A percentile compares a stretch with the other conserved stretches of the same genome.
Evolutionary conservation across 768 basidiomycete genomes (phyloP).

Genomic region (Macrocybe gigantea): DNA sequence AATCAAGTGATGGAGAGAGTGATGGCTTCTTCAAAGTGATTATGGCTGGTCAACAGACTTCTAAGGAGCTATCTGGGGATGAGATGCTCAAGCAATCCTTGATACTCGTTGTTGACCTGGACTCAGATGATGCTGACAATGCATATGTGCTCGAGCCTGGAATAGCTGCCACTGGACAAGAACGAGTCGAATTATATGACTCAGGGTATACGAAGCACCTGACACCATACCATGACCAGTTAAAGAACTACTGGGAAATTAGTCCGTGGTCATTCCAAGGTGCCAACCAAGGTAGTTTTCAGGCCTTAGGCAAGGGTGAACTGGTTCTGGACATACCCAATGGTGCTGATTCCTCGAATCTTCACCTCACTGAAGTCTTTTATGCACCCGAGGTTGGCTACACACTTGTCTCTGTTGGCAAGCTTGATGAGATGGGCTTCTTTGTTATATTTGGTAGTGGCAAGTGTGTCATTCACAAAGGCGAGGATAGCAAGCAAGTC

Average conservation of each 20-base stretch:
- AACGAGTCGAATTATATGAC: constrained; percentile 17
- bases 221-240: constrained; percentile 18
- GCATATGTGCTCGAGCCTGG: too few relatives aligned
- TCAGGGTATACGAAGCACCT: constrained; percentile 27
- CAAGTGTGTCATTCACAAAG: constrained; percentile 6
- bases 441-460: neutral
- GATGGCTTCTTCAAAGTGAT: too few relatives aligned
- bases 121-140: too few relatives aligned
- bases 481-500: constrained; percentile 5
- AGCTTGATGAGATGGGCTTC: neutral
- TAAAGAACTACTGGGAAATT: constrained; percentile 16
- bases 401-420: neutral
- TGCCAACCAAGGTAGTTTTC: constrained; percentile 27
- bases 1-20: too few relatives aligned
- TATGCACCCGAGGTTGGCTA: constrained; percentile 10
- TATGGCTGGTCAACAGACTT: too few relatives aligned
- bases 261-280: constrained; percentile 18
- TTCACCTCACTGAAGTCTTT: constrained; percentile 25
- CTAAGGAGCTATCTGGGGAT: too few relatives aligned
- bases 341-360: constrained; percentile 16
- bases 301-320: constrained; percentile 22
- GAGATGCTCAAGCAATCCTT: too few relatives aligned
- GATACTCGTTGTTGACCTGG: too few relatives aligned
- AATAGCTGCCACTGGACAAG: too few relatives aligned
- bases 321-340: constrained; percentile 26